Percentiles rank a stretch among this genome's conserved stretches.
Conservation (phyloP, 768 basidiomycete genomes). For the Tricholoma sp. region DNA sequence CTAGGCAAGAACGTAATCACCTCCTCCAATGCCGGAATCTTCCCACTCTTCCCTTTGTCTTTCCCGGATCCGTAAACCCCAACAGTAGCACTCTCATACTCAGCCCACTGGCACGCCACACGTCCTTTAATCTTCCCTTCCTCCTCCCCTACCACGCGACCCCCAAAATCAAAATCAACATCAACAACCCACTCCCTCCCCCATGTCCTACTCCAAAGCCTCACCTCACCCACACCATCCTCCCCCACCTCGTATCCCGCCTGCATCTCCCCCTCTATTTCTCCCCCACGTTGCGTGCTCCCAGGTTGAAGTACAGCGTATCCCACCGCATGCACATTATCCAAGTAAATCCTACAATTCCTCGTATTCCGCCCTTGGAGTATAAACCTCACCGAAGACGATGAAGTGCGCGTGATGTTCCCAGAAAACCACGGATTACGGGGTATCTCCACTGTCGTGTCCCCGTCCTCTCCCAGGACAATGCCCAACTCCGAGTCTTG, state of each 20-base stretch:
- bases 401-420: conserved; percentile 10
- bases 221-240: conserved; percentile 31
- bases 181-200: conserved; percentile 41
- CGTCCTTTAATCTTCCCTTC: conserved; percentile 26
- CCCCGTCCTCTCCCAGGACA: neutral
- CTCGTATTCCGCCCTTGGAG: conserved; percentile 53
- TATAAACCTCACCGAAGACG: conserved; percentile 30
- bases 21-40: conserved; percentile 70
- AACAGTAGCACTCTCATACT: conserved; percentile 41
- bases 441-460: neutral
- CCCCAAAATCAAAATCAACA: conserved; percentile 36
- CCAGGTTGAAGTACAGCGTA: neutral
- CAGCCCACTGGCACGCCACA: conserved; percentile 51
- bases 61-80: conserved; percentile 24
- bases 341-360: conserved; percentile 55
- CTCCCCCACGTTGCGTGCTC: too few species aligned
- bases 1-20: conserved; percentile 55
- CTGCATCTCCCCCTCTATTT: conserved; percentile 17
- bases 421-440: conserved; percentile 15
- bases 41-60: conserved; percentile 49
- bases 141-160: neutral
- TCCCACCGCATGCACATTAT: conserved; percentile 12
- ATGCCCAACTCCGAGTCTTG: neutral
- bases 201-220: conserved; percentile 52
- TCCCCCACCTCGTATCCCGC: conserved; percentile 5